Evolutionary conservation across 495 filamentous ascomycete species (phyloP).

Genomic region (Neurospora pannonica): DNA sequence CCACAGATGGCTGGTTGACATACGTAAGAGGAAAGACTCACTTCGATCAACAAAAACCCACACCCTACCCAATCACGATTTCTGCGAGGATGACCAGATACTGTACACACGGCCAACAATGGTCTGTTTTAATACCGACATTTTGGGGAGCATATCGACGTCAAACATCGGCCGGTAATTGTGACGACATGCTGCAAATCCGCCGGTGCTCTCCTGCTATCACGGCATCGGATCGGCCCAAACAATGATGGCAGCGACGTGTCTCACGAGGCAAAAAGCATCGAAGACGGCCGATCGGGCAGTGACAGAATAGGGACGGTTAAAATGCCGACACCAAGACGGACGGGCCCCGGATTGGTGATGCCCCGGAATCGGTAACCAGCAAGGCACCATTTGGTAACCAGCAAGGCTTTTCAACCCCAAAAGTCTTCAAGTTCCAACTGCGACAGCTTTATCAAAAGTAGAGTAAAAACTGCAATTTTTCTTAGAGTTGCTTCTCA

Average conservation of each 20-base stretch:
- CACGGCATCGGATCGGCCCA: not conserved
- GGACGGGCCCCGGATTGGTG: not conserved
- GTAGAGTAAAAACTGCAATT: no score
- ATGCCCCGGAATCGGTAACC: no score
- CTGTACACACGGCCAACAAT: not conserved
- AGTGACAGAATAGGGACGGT: not conserved
- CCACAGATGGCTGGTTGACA: not conserved
- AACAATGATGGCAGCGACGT: not conserved
- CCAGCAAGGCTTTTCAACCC: no score
- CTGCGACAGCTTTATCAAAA: no score
- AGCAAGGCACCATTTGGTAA: no score
- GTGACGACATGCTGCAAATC: not conserved
- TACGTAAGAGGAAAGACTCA: not conserved
- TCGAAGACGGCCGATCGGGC: not conserved
- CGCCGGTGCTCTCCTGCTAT: not conserved
- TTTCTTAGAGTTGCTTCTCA: no score
- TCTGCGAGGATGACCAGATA: not conserved
- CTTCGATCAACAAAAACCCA: not conserved
- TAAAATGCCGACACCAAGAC: not conserved
- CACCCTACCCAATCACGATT: not conserved
- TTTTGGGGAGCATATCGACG: not conserved
- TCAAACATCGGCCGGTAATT: not conserved
- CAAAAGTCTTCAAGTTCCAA: no score
- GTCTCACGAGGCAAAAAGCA: not conserved
- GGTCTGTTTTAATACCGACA: not conserved